Conservation (phyloP, 352 stramenopile species). For the Globisporangium megalacanthum region DNA sequence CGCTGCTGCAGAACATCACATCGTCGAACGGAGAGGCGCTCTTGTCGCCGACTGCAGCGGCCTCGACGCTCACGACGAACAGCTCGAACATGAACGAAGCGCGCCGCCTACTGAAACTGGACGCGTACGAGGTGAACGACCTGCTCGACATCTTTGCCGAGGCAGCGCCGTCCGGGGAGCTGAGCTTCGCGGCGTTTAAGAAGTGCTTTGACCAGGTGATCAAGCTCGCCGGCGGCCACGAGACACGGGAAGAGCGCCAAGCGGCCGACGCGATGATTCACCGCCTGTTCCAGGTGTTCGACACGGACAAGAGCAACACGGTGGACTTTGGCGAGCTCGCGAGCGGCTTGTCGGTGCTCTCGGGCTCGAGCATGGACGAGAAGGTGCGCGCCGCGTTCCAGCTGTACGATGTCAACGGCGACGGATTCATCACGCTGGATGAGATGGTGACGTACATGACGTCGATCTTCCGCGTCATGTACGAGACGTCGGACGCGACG, state of each 20-base stretch:
- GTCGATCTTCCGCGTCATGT: slow-evolving; percentile 89
- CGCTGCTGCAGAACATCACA: slow-evolving; percentile 35
- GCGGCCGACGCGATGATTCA: slow-evolving; percentile 78
- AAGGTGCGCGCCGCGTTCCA: slow-evolving; percentile 84
- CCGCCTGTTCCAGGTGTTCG: slow-evolving; percentile 80
- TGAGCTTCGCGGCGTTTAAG: slow-evolving; percentile 80
- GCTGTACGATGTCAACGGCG: slow-evolving; percentile 81
- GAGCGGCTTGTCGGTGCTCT: slow-evolving; percentile 79
- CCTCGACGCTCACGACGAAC: slow-evolving; percentile 55
- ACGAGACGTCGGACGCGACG: slow-evolving; percentile 74
- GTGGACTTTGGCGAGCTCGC: slow-evolving; percentile 85
- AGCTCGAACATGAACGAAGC: slow-evolving; percentile 74
- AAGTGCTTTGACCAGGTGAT: slow-evolving; percentile 88
- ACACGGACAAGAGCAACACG: slow-evolving; percentile 80
- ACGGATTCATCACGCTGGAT: slow-evolving; percentile 80
- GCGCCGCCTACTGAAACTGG: slow-evolving; percentile 73
- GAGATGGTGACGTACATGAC: slow-evolving; percentile 89
- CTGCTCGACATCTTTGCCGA: slow-evolving; percentile 87
- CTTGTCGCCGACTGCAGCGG: slow-evolving; percentile 38
- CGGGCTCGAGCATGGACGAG: slow-evolving; percentile 81
- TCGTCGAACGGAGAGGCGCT: slow-evolving; percentile 32
- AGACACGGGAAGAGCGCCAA: slow-evolving; percentile 56
- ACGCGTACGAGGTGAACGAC: slow-evolving; percentile 85
- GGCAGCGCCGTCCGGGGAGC: slow-evolving; percentile 64
- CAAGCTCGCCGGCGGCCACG: slow-evolving; percentile 68